Base-by-base conservation (phyloP, 1,284 basidiomycete species). In the Irpex sp. region DNA sequence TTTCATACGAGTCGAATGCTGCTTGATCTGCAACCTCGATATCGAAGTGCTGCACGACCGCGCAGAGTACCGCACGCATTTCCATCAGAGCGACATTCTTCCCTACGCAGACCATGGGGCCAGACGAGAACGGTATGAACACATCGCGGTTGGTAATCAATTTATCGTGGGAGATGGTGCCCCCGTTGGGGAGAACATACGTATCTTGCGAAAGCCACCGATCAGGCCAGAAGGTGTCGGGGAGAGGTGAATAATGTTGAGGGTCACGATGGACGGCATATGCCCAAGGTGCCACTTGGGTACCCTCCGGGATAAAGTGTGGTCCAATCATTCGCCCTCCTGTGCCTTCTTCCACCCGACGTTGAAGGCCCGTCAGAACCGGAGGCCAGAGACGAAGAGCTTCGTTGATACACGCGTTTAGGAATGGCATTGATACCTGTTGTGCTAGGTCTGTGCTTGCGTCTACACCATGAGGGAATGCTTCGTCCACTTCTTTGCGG, bases 191-290 rank as follows among this genome's bases (percentile, higher is more conserved):
- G 5, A 65, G 59, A 8, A 26, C 34, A 51, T 62, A 63, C 15
- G 56, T 62, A 3, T 66, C 63, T 34, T 67, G 62, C 21, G 68
- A 70, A 58, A 80, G 68, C 81, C 80, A 82, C 37, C 80, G 71
- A 49, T 81, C 78, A 15, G 80, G 81, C 67, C 76, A 73, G 69
- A 81, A 82, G 19, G 67, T 65, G 48, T 82, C 74, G 1, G 80
- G 76, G 0, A 68, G 62, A 3, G 80, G 80, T 19, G 72, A 80
- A 67, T 81, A 81, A 64, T 80, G 74, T 31, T 69, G 72, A 7
- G 76, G 70, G 63, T 82, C 75, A 9, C 75, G 77, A 11, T 82
- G 81, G 8, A 82, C 61, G 26, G 71, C 71, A 57, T 76, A 81
- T 4, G 74, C 74, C 38, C 77, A 75, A 7, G 77, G 72, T 56